Base-by-base conservation (phyloP, 345 rosid species). In the Theobroma cacao region DNA sequence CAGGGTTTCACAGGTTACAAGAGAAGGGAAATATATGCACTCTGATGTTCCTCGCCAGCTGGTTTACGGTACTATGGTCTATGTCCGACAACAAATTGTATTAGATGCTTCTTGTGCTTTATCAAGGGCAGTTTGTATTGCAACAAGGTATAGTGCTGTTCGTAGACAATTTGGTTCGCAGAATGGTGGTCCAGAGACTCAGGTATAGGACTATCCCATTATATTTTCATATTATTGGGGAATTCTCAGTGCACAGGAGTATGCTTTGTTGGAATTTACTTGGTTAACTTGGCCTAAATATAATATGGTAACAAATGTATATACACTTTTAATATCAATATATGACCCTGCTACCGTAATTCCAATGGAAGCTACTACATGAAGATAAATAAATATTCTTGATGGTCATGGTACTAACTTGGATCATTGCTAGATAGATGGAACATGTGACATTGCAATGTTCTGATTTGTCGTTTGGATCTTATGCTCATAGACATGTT, bases 21-120 rank as follows among this genome's bases (percentile, higher is more conserved):
- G 87, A 85, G 98, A 94, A 84, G 98, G 99, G 78, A 94, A 97
- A 79, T 85, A 84, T 78, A 78, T 82, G 58, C 88, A 87, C 77
- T 97, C 99, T 2, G 81, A 91, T 83, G 98, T 97, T 74, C 99
- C 98, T 2, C 80, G 95, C 50, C 99, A 92, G 85, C 86, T 94
- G 81, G 83, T 93, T 73, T 97, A 97, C 81, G 98, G 99, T 36
- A 97, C 99, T 31, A 94, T 97, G 98, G 99, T 97, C 52, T 91
- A 5, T 82, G 98, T 94, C 75, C 90, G 98, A 24, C 95, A 97
- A 84, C 82, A 86, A 71, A 97, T 97, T 79, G 99, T 97, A 41
- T 77, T 90, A 6, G 94, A 91, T 91, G 98, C 99, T 50, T 97
- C 99, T 20, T 15, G 20, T 83, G 98, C 98, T 66, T 84, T 97